These are phyloP conservation scores for Penicillium sp. DNA, from an alignment of 2,329 filamentous ascomycete species.

Conservation along the genomic window DNA sequence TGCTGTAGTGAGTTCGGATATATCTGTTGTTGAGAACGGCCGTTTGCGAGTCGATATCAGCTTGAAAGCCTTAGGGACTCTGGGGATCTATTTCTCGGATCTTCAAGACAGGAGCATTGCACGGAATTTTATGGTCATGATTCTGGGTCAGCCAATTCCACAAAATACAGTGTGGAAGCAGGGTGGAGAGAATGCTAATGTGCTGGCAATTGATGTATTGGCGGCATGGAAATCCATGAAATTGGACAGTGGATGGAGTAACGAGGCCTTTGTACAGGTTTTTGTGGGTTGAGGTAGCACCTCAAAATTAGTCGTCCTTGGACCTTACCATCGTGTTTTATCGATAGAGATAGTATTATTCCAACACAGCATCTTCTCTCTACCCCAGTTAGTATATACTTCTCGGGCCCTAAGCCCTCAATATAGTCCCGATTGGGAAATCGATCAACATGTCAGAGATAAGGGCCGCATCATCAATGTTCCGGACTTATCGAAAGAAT, in stretches of 20 bases:
- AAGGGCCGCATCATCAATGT: constrained; percentile 21
- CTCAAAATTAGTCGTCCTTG: neutral
- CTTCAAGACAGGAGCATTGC: constrained; percentile 62
- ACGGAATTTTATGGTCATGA: constrained; percentile 69
- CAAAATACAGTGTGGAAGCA: constrained; percentile 60
- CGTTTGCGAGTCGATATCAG: constrained; percentile 64
- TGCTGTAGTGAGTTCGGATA: constrained; percentile 65
- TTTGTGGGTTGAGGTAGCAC: constrained; percentile 42
- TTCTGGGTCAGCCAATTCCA: constrained; percentile 71
- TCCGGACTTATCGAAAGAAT: constrained; percentile 26
- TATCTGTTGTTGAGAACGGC: constrained; percentile 60
- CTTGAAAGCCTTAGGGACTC: constrained; percentile 73
- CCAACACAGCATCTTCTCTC: neutral
- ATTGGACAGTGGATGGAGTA: constrained; percentile 71
- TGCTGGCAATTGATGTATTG: constrained; percentile 76
- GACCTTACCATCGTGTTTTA: neutral
- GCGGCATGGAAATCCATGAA: constrained; percentile 75
- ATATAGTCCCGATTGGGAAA: neutral
- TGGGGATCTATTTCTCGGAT: constrained; percentile 73
- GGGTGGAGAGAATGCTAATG: constrained; percentile 47
- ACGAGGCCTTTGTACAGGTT: constrained; percentile 71
- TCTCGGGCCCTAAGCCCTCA: neutral
- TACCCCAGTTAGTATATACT: neutral
- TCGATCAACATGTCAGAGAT: neutral
- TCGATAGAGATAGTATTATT: neutral